A percentile compares a stretch with the other conserved stretches of the same genome.
Evolutionary conservation across 2,329 filamentous ascomycete genomes (phyloP).

Genomic region (Alternaria atra): DNA sequence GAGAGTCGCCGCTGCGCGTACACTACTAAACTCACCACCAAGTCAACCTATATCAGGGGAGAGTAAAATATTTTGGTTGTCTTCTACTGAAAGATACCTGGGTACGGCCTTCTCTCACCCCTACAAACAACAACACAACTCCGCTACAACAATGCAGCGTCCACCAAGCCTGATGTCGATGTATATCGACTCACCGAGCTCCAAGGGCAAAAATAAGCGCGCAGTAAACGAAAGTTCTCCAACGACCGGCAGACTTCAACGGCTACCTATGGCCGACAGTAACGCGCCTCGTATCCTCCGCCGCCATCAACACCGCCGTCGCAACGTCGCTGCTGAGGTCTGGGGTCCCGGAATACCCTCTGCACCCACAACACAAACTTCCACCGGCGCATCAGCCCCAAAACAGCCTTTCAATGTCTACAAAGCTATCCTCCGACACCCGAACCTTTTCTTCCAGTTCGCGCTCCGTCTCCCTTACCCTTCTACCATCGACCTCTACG

Average conservation of each 20-base stretch:
- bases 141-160: slow-evolving; percentile 6
- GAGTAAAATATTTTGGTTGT: neutral
- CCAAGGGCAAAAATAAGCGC: slow-evolving; percentile 35
- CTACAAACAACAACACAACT: neutral
- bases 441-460: slow-evolving; percentile 49
- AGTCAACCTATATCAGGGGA: neutral
- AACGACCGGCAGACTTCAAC: neutral
- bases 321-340: slow-evolving; percentile 29
- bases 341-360: slow-evolving; percentile 28
- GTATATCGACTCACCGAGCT: slow-evolving; percentile 1
- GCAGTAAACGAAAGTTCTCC: slow-evolving; percentile 19
- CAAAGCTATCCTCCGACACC: slow-evolving; percentile 46
- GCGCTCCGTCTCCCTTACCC: slow-evolving; percentile 35
- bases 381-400: neutral
- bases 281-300: slow-evolving; percentile 26
- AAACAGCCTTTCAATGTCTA: slow-evolving; percentile 43
- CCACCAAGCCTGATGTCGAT: slow-evolving; percentile 16
- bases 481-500: slow-evolving; percentile 43
- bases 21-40: neutral
- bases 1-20: neutral
- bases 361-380: neutral
- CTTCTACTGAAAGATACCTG: neutral
- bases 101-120: neutral
- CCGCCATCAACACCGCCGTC: slow-evolving; percentile 33
- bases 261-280: neutral